These are phyloP conservation scores for Ogataea paraovalis DNA, from an alignment of 805 yeast genomes.

Conservation along the genomic window DNA sequence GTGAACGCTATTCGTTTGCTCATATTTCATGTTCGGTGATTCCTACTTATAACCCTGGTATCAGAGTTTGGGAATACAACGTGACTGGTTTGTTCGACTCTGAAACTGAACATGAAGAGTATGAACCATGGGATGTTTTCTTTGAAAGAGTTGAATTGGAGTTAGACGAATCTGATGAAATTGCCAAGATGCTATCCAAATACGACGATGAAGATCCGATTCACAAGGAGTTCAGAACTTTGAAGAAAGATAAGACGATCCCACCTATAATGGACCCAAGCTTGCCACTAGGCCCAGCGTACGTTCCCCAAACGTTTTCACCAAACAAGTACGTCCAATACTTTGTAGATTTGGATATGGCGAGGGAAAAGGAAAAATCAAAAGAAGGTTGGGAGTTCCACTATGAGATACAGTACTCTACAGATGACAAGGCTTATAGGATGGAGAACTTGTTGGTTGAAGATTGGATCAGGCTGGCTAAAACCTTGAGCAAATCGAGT, in stretches of 20 bases:
- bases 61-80: slow-evolving; percentile 86
- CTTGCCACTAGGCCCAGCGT: slow-evolving; percentile 70
- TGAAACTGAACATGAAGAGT: slow-evolving; percentile 11
- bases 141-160: slow-evolving; percentile 44
- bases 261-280: slow-evolving; percentile 56
- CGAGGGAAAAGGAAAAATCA: slow-evolving; percentile 30
- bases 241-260: slow-evolving; percentile 50
- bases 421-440: slow-evolving; percentile 54
- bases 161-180: slow-evolving; percentile 29
- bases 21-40: slow-evolving; percentile 71
- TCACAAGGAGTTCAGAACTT: slow-evolving; percentile 8
- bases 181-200: slow-evolving; percentile 13
- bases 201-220: slow-evolving; percentile 7
- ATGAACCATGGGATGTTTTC: slow-evolving; percentile 57
- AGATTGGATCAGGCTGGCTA: slow-evolving; percentile 59
- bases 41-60: slow-evolving; percentile 81
- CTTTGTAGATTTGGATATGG: slow-evolving; percentile 53
- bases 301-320: slow-evolving; percentile 62
- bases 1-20: slow-evolving; percentile 64
- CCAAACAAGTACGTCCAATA: slow-evolving; percentile 74
- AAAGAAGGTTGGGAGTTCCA: slow-evolving; percentile 41
- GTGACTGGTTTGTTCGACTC: slow-evolving; percentile 43
- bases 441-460: slow-evolving; percentile 54
- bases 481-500: slow-evolving; percentile 43
- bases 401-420: slow-evolving; percentile 65